Evolutionary conservation across 441 rosid genomes (phyloP).

Genomic region (Pelargonium myrrhifolium): DNA sequence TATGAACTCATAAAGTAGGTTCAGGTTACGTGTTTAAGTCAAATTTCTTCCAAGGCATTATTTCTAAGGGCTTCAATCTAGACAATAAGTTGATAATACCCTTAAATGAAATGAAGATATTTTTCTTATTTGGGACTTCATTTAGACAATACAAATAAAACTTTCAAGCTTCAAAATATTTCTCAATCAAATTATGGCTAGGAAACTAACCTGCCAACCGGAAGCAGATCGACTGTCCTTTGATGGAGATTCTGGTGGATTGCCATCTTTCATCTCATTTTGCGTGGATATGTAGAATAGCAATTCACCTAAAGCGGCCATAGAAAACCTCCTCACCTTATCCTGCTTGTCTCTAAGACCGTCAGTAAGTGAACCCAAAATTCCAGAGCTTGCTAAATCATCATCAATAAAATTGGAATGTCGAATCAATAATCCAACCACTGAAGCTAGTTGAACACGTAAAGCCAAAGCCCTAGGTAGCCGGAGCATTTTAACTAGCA

Average conservation of each 20-base stretch:
- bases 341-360: slow-evolving; percentile 95
- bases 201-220: slow-evolving; percentile 83
- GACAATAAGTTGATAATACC: background rate
- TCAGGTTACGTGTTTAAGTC: background rate
- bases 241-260: slow-evolving; percentile 70
- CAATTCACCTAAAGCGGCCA: slow-evolving; percentile 98
- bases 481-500: slow-evolving; percentile 84
- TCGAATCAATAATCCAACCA: slow-evolving; percentile 84
- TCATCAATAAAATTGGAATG: slow-evolving; percentile 81
- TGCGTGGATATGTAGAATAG: slow-evolving; percentile 91
- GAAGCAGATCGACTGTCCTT: slow-evolving; percentile 57
- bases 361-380: slow-evolving; percentile 74
- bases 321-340: slow-evolving; percentile 83
- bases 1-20: slow-evolving; percentile 6
- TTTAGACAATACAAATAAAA: background rate
- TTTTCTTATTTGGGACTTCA: background rate
- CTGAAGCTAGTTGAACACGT: slow-evolving; percentile 86
- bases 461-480: slow-evolving; percentile 74
- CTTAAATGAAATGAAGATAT: background rate
- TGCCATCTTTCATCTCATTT: slow-evolving; percentile 55
- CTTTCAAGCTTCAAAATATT: background rate
- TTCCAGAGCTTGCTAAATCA: slow-evolving; percentile 84
- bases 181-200: background rate
- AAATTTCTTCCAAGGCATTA: background rate
- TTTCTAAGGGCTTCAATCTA: background rate